A percentile compares a stretch with the other conserved stretches of the same genome.
Conservation (phyloP, 108 stramenopile species). For the Schizochytrium sp. region DNA sequence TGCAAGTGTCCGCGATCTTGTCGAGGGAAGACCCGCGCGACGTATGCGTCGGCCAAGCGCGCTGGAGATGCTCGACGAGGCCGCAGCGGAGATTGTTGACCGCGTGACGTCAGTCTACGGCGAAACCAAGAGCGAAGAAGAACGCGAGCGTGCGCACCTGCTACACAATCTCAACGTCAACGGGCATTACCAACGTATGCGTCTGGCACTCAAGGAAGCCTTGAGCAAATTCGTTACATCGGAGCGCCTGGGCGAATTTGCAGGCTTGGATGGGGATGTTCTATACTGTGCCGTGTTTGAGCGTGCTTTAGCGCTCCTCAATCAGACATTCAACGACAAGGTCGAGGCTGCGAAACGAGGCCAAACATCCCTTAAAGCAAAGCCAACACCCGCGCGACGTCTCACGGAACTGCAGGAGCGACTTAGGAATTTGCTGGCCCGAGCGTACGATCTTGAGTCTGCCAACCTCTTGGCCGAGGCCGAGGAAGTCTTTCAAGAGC, state of each 20-base stretch:
- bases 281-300: not conserved
- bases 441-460: not conserved
- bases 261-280: not conserved
- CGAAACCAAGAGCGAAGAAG: not conserved
- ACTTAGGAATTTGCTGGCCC: not conserved
- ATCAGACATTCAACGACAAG: not conserved
- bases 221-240: not conserved
- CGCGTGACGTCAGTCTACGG: not conserved
- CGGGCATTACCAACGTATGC: not conserved
- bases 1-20: not conserved
- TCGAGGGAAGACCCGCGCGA: not conserved
- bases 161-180: not conserved
- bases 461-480: not conserved
- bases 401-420: not conserved
- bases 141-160: not conserved
- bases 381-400: not conserved
- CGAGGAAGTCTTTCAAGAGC: not conserved
- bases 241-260: not conserved
- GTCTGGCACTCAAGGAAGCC: not conserved
- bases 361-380: not conserved
- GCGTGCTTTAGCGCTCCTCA: not conserved
- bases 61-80: not conserved
- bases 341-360: not conserved
- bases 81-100: not conserved
- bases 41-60: not conserved